Evolutionary conservation across 129 eudicot genomes (phyloP), one percentile per base, ranked within the genome.

Genomic region (Centella asiatica): DNA sequence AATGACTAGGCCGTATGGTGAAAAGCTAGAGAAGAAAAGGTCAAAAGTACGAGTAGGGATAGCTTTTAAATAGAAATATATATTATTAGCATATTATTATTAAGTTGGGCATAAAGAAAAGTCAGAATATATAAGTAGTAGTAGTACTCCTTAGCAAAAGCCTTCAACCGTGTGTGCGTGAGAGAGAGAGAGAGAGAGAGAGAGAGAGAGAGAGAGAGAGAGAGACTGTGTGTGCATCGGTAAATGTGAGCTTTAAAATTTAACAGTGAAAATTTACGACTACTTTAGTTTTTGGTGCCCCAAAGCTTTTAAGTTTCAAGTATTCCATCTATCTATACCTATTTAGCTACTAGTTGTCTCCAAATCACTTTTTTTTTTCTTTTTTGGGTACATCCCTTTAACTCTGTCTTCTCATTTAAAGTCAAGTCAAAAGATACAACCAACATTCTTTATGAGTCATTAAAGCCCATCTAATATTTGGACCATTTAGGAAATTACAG

Each of bases 391-490:
- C 46, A 34, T 13, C 13, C 5, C 44, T 14, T 57, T 44, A 0
- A 3, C n/a, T 29, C 49, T 4, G 5, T 15, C 27, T 50, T 1
- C 36, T 57, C 44, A 32, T 46, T 14, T 0, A 57, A 57, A 49
- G 36, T 33, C 40, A 31, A 54, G 67, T 59, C 61, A 59, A 60
- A 29, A 69, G 24, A 31, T 63, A 11, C 67, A 25, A 69, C 67
- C 40, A 69, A 59, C 67, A 57, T 33, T 51, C 66, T 58, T 69
- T 34, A 69, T 69, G 59, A 36, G 12, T 47, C 40, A 19, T 46
- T 32, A 37, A 66, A 51, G 71, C 71, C 71, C 71, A 51, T 53
- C 28, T 36, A 19, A 10, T 1, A 36, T 59, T 2, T 36, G 64
- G 12, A 34, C 65, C 65, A 19, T 6, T 26, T 23, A 11, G 28